Evolutionary conservation across 2,329 filamentous ascomycete genomes (phyloP).

Genomic region (Leptosphaerulina australis): DNA sequence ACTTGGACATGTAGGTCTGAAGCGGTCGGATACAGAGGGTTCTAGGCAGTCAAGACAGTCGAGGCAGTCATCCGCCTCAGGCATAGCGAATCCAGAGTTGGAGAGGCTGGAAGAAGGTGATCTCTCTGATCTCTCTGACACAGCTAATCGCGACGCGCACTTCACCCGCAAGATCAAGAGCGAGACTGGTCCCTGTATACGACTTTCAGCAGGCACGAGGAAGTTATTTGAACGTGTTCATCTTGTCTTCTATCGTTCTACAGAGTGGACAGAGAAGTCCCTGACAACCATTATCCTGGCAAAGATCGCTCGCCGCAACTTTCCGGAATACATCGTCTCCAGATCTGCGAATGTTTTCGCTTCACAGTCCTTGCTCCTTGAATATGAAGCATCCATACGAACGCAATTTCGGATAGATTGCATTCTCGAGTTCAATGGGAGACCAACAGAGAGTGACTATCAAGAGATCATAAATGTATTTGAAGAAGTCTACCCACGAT

Average conservation of each 20-base stretch:
- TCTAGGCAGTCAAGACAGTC: constrained; percentile 61
- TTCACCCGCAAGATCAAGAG: constrained; percentile 78
- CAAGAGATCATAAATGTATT: constrained; percentile 74
- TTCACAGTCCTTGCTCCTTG: constrained; percentile 74
- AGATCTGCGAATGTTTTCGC: constrained; percentile 88
- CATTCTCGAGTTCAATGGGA: constrained; percentile 79
- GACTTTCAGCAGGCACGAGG: constrained; percentile 73
- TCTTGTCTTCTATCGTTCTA: constrained; percentile 93
- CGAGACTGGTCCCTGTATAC: constrained; percentile 81
- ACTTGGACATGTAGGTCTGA: constrained; percentile 71
- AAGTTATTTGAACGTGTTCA: constrained; percentile 93
- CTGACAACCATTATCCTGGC: constrained; percentile 93
- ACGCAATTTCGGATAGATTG: constrained; percentile 82
- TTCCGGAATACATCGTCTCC: constrained; percentile 88
- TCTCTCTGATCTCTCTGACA: constrained; percentile 51
- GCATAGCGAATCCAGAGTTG: constrained; percentile 38
- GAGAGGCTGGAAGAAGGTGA: constrained; percentile 40
- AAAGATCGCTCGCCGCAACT: constrained; percentile 85
- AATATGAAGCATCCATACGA: constrained; percentile 86
- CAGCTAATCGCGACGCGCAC: constrained; percentile 71
- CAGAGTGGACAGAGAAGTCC: constrained; percentile 97
- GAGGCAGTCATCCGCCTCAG: constrained; percentile 53
- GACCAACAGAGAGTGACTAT: constrained; percentile 68
- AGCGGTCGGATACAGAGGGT: constrained; percentile 66
- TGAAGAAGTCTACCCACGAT: constrained; percentile 77